Evolutionary conservation across 305 asterid genomes (phyloP), one percentile per base, ranked within the genome.

Genomic region (Rubia balearica): DNA sequence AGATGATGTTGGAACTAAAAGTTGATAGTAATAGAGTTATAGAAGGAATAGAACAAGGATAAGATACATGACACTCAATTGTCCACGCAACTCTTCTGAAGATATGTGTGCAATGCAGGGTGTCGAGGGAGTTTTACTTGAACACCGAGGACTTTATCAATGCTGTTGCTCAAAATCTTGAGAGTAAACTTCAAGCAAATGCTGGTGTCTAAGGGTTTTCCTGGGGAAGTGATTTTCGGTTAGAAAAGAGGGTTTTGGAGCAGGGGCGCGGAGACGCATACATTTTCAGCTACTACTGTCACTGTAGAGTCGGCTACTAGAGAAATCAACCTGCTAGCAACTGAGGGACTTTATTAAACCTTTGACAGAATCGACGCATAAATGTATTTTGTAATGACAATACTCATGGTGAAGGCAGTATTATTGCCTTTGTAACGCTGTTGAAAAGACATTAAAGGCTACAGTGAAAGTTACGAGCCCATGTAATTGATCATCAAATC

Each of bases 121-220:
- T 84, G 33, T 78, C 96, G 13, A 85, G 96, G 78, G 96, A 91
- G 70, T 78, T 57, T 42, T 91, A 91, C 82, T 76, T 91, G 85
- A 88, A 80, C 81, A 91, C 98, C 0, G 92, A 83, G 77, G 96
- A 91, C 67, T 89, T 91, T 68, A 84, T 91, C 7, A 89, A 85
- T 71, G 92, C 89, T 12, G 98, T 91, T 19, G 91, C 87, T 6
- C 84, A 80, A 60, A 83, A 83, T 75, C 96, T 91, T 14, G 74
- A 75, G 67, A 72, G 83, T 46, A 88, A 83, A 77, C 85, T 91
- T 49, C 76, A 1, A 13, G 67, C 79, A 53, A 76, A 83, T 7
- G 73, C 75, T 22, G 69, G 48, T 69, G 85, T 55, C 68, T 87
- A 78, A 77, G 66, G 12, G 5, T 13, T 12, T 16, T 68, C 48